Percentiles rank a stretch among this genome's conserved stretches.
These are phyloP conservation scores for Alternaria viburni DNA, from an alignment of 2,329 filamentous ascomycete species.

Conservation along the genomic window DNA sequence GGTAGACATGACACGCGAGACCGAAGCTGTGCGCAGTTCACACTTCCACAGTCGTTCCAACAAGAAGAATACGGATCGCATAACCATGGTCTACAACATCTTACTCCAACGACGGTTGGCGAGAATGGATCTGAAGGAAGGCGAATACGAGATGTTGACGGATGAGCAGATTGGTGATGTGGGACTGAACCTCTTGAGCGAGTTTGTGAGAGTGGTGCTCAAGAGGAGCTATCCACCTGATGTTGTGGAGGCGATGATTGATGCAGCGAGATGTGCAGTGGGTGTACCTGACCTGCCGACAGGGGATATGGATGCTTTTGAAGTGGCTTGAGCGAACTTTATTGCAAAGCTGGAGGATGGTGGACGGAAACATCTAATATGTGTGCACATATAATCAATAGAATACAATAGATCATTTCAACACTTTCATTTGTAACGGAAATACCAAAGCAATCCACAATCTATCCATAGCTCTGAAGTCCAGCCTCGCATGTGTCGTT, in stretches of 20 bases:
- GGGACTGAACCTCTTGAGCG: constrained; percentile 37
- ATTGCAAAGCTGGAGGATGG: not conserved
- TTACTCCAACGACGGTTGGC: constrained; percentile 25
- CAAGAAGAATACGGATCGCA: constrained; percentile 15
- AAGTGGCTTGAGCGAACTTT: constrained; percentile 16
- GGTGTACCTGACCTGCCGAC: constrained; percentile 35
- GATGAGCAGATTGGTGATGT: constrained; percentile 32
- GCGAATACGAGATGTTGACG: constrained; percentile 20
- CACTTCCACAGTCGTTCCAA: constrained; percentile 23
- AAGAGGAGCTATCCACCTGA: constrained; percentile 29
- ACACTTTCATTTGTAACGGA: not conserved
- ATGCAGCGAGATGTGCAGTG: constrained; percentile 30
- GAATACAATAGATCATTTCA: not conserved
- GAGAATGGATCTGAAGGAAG: constrained; percentile 19
- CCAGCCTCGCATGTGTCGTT: not conserved
- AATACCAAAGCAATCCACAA: not conserved
- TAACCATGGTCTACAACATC: constrained; percentile 27
- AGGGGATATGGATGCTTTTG: constrained; percentile 41
- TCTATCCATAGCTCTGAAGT: not conserved
- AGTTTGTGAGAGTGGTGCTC: constrained; percentile 40
- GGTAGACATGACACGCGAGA: constrained; percentile 30
- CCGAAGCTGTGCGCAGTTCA: constrained; percentile 7
- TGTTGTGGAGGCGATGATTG: constrained; percentile 39
- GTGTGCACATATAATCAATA: not conserved
- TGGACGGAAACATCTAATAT: not conserved